Conservation (phyloP, 2,329 filamentous ascomycete genomes). For the Colletotrichum plurivorum region DNA sequence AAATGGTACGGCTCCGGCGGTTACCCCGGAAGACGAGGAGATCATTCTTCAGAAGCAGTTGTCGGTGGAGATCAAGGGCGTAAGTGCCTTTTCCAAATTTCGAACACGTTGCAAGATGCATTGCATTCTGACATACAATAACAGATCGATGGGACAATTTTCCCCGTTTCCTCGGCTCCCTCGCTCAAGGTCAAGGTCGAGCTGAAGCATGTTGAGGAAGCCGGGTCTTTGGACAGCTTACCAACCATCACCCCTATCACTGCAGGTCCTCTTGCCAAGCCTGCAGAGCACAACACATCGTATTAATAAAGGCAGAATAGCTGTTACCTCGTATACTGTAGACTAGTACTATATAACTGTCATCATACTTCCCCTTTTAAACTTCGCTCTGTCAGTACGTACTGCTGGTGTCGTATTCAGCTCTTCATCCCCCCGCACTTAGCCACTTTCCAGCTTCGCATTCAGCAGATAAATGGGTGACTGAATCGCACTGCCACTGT, state of each 20-base stretch:
- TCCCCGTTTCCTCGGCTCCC: conserved; percentile 7
- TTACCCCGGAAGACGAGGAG: not conserved
- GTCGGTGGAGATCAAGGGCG: conserved; percentile 13
- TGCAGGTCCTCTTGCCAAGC: not conserved
- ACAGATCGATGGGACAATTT: conserved; percentile 11
- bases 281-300: not conserved
- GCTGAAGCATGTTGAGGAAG: conserved; percentile 6
- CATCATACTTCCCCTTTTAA: not conserved
- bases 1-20: not conserved
- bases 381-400: not conserved
- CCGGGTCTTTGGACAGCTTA: not conserved
- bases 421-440: not conserved
- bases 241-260: not conserved
- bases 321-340: not conserved
- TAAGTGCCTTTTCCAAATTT: not conserved
- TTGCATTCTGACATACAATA: not conserved
- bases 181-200: conserved; percentile 14
- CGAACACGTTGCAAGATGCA: too few species aligned
- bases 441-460: not conserved
- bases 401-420: not conserved
- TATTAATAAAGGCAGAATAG: not conserved
- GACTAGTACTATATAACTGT: not conserved
- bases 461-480: too few species aligned
- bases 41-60: conserved; percentile 1
- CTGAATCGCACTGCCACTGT: not conserved